phyloP scores from a whole-genome alignment of 2,329 filamentous ascomycete species.

The Ceratocystis harringtonii region DNA sequence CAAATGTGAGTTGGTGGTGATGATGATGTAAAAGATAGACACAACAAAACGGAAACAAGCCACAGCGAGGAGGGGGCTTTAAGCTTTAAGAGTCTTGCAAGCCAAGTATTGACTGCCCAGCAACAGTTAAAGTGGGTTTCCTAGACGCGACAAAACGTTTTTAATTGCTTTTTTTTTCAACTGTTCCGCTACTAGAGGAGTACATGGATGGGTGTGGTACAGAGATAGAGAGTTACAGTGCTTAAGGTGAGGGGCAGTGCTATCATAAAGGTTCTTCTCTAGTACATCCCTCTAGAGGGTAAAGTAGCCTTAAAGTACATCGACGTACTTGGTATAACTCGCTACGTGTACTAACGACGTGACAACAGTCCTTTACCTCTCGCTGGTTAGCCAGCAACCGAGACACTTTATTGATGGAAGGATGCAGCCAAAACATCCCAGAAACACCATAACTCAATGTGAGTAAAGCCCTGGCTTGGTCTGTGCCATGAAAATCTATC shows the following conservation, averaged over 20 bases:
- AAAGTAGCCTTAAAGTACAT: too few relatives aligned
- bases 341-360: neutral
- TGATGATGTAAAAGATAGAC: constrained; percentile 1
- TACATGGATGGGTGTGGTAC: neutral
- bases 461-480: neutral
- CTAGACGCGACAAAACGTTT: neutral
- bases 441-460: neutral
- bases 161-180: neutral
- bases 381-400: neutral
- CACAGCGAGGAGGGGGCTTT: neutral
- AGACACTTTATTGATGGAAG: neutral
- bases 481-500: neutral
- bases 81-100: neutral
- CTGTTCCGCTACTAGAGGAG: neutral
- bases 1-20: constrained; percentile 18
- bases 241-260: neutral
- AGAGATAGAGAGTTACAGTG: constrained; percentile 7
- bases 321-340: neutral
- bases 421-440: neutral
- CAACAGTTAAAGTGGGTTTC: neutral
- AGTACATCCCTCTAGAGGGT: neutral
- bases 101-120: neutral
- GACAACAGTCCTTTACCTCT: neutral
- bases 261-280: neutral
- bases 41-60: neutral